A percentile compares a stretch with the other conserved stretches of the same genome.
These are phyloP conservation scores for Nakazawaea sp. DNA, from an alignment of 805 yeast species.

Conservation along the genomic window DNA sequence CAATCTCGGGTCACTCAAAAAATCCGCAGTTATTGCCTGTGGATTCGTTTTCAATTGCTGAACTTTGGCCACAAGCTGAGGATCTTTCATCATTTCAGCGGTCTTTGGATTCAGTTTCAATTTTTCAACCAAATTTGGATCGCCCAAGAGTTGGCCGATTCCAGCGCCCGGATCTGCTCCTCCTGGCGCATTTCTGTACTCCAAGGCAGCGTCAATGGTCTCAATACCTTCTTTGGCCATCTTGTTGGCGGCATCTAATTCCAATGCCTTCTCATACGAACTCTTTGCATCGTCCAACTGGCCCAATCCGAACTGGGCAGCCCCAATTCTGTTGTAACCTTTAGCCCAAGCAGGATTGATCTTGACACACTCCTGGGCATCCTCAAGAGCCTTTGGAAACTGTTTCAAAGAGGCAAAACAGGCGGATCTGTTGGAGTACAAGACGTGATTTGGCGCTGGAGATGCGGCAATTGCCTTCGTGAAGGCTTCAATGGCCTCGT, in stretches of 20 bases:
- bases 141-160: slow-evolving; percentile 68
- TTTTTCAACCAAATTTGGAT: slow-evolving; percentile 71
- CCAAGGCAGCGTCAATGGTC: slow-evolving; percentile 57
- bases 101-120: slow-evolving; percentile 83
- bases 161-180: slow-evolving; percentile 54
- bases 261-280: slow-evolving; percentile 72
- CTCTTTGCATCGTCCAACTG: slow-evolving; percentile 67
- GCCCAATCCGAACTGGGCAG: slow-evolving; percentile 87
- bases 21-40: slow-evolving; percentile 58
- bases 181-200: not conserved
- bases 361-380: slow-evolving; percentile 78
- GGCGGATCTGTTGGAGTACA: slow-evolving; percentile 92
- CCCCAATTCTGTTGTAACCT: slow-evolving; percentile 89
- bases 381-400: slow-evolving; percentile 68
- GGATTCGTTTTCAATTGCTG: slow-evolving; percentile 63
- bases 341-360: slow-evolving; percentile 90
- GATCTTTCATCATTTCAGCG: slow-evolving; percentile 80
- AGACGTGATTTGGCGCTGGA: slow-evolving; percentile 79
- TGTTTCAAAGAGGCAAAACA: slow-evolving; percentile 75
- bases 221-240: slow-evolving; percentile 82
- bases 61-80: slow-evolving; percentile 69
- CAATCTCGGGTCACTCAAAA: slow-evolving; percentile 76
- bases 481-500: slow-evolving; percentile 73
- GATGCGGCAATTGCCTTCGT: slow-evolving; percentile 84
- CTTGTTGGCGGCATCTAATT: slow-evolving; percentile 72